A percentile compares a stretch with the other conserved stretches of the same genome.
Evolutionary conservation across 345 rosid genomes (phyloP).

Genomic region (Hevea brasiliensis): DNA sequence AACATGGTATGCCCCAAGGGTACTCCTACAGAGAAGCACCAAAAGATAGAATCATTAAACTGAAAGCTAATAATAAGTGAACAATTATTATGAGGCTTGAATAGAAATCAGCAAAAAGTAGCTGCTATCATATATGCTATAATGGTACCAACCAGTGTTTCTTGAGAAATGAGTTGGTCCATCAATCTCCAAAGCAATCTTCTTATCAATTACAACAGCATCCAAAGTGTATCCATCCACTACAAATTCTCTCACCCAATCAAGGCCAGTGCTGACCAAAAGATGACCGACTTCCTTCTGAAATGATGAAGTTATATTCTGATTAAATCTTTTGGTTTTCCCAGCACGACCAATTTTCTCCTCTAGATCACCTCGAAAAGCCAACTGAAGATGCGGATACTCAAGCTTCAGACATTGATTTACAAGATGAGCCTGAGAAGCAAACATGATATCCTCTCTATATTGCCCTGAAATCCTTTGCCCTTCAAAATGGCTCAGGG

Average conservation of each 20-base stretch:
- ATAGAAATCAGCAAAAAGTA: not conserved
- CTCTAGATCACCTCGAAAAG: constrained; percentile 54
- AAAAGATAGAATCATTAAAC: not conserved
- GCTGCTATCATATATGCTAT: constrained; percentile 7
- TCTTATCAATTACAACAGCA: constrained; percentile 77
- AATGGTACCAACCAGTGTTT: constrained; percentile 57
- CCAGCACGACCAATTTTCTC: constrained; percentile 66
- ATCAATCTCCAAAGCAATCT: constrained; percentile 87
- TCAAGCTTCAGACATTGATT: constrained; percentile 83
- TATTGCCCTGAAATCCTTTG: constrained; percentile 85
- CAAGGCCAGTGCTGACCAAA: constrained; percentile 80
- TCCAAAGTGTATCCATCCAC: constrained; percentile 78
- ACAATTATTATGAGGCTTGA: not conserved
- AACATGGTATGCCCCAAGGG: constrained; percentile 89
- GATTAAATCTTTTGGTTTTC: constrained; percentile 79
- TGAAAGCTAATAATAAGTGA: not conserved
- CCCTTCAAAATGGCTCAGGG: constrained; percentile 56
- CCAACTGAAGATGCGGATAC: constrained; percentile 67
- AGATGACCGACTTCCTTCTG: constrained; percentile 90
- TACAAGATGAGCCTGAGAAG: constrained; percentile 83
- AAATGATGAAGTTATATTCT: constrained; percentile 80
- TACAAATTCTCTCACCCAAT: constrained; percentile 72
- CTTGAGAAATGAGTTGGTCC: constrained; percentile 96
- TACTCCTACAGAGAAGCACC: constrained; percentile 45
- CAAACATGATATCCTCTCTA: constrained; percentile 85